Percentiles rank a stretch among this genome's conserved stretches.
phyloP scores from a whole-genome alignment of 345 rosid genomes.

The Syzygium oleosum region DNA sequence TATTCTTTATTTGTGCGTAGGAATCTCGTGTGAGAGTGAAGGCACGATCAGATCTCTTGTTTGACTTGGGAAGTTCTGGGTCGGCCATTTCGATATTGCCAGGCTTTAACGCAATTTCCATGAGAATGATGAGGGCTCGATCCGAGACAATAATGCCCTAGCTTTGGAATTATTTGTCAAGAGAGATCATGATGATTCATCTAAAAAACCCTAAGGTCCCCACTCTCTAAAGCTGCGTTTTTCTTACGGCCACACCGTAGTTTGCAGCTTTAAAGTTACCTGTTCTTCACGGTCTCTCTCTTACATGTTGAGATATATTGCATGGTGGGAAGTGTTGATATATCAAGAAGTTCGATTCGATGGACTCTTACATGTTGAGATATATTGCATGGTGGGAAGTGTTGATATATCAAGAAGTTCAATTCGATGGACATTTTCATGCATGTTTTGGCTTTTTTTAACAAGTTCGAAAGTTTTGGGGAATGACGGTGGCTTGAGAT shows the following conservation, averaged over 20 bases:
- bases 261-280: background rate
- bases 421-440: background rate
- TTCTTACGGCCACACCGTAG: background rate
- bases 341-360: background rate
- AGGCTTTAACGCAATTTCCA: background rate
- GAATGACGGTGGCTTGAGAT: background rate
- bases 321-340: background rate
- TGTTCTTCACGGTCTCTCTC: background rate
- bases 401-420: background rate
- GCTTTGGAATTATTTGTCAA: background rate
- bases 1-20: background rate
- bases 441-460: background rate
- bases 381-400: background rate
- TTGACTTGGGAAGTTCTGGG: background rate
- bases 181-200: background rate
- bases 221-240: background rate
- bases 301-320: background rate
- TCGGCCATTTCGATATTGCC: background rate
- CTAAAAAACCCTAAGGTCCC: background rate
- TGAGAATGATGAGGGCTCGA: background rate
- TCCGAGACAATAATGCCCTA: background rate
- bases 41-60: background rate
- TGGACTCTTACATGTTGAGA: background rate
- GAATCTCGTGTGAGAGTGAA: background rate
- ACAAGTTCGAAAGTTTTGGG: background rate